Percentiles rank a stretch among this genome's conserved stretches.
These are phyloP conservation scores for Corylus americana DNA, from an alignment of 306 rosid genomes.

Conservation along the genomic window DNA sequence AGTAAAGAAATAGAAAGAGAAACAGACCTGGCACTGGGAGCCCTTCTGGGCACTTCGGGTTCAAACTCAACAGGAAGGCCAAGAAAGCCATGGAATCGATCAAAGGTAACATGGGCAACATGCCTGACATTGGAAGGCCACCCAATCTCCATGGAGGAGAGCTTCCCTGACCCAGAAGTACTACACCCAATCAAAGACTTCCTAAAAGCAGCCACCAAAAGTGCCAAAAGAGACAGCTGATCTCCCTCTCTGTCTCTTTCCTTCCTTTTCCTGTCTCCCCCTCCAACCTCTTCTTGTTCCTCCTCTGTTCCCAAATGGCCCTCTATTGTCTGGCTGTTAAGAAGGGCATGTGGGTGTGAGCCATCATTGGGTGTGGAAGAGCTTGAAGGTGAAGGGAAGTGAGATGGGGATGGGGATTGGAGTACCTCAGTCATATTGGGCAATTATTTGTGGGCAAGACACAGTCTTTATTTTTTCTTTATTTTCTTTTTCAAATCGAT, in stretches of 20 bases:
- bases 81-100: conserved; percentile 95
- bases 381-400: conserved; percentile 90
- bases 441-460: conserved; percentile 20
- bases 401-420: conserved; percentile 70
- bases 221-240: conserved; percentile 72
- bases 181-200: conserved; percentile 86
- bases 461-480: conserved; percentile 22
- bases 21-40: conserved; percentile 92
- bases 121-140: conserved; percentile 95
- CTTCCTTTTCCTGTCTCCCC: conserved; percentile 43
- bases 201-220: conserved; percentile 73
- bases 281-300: conserved; percentile 18
- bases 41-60: conserved; percentile 88
- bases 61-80: conserved; percentile 96
- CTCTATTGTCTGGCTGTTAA: conserved; percentile 50
- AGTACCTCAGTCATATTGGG: conserved; percentile 75
- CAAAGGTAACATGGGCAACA: conserved; percentile 95
- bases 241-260: conserved; percentile 74
- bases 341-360: conserved; percentile 54
- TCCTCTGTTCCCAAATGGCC: conserved; percentile 41
- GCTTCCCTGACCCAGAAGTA: conserved; percentile 29
- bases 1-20: neutral
- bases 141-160: conserved; percentile 91
- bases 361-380: conserved; percentile 60
- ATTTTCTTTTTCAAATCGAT: neutral